phyloP scores from a whole-genome alignment of 805 yeast species.

The Wickerhamiella sergipiensis region DNA sequence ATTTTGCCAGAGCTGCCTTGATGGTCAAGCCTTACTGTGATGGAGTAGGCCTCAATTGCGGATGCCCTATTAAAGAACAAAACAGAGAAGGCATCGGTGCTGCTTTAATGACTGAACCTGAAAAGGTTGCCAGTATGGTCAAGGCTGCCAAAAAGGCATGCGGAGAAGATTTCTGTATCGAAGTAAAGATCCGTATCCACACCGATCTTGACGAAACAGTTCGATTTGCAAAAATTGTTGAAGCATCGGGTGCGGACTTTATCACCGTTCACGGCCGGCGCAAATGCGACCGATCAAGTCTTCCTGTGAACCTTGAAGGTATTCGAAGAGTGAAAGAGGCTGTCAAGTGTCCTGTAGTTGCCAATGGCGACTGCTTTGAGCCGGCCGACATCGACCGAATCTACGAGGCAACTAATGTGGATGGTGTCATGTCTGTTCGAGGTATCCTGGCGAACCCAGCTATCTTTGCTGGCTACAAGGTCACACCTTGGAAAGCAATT shows the following conservation, averaged over 20 bases:
- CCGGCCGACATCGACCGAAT: conserved; percentile 52
- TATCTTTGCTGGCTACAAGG: conserved; percentile 55
- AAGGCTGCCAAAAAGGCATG: conserved; percentile 62
- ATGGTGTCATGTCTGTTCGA: conserved; percentile 93
- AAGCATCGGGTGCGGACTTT: conserved; percentile 81
- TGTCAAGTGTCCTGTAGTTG: conserved; percentile 67
- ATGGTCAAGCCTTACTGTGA: conserved; percentile 86
- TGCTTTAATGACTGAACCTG: conserved; percentile 76
- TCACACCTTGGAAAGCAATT: conserved; percentile 83
- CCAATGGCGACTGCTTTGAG: conserved; percentile 88
- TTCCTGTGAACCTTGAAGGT: conserved; percentile 73
- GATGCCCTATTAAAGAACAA: conserved; percentile 94
- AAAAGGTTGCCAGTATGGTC: conserved; percentile 72
- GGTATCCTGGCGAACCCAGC: conserved; percentile 83
- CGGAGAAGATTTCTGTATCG: conserved; percentile 61
- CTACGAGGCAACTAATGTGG: conserved; percentile 54
- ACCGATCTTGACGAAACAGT: conserved; percentile 59
- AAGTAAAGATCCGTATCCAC: conserved; percentile 87
- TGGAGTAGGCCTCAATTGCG: conserved; percentile 91
- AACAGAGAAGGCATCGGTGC: conserved; percentile 95
- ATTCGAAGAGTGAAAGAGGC: conserved; percentile 48
- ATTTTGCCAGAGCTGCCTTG: conserved; percentile 67
- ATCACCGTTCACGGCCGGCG: conserved; percentile 92
- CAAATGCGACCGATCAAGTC: conserved; percentile 67
- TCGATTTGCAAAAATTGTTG: conserved; percentile 56